Percentiles rank a stretch among this genome's conserved stretches.
Conservation (phyloP, 192 early-diverging fungal species). For the Mortierella claussenii region DNA sequence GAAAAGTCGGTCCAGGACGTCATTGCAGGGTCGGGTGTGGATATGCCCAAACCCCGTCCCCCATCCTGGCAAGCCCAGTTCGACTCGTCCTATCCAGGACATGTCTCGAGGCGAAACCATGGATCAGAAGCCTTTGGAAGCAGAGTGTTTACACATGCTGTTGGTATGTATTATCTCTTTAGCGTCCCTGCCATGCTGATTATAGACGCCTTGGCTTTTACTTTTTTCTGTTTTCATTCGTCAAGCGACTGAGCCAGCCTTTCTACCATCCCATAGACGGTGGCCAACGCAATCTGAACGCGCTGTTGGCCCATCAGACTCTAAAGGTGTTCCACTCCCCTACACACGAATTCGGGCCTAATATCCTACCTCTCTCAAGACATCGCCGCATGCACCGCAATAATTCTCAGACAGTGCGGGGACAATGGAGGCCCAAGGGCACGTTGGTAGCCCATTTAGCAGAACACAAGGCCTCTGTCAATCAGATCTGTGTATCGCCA, state of each 20-base stretch:
- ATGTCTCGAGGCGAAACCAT: neutral
- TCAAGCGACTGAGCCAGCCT: neutral
- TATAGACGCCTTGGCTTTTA: too few relatives aligned
- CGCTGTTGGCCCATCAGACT: slow-evolving; percentile 32
- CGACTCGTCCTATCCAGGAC: slow-evolving; percentile 23
- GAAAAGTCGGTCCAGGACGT: slow-evolving; percentile 32
- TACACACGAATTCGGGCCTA: slow-evolving; percentile 47
- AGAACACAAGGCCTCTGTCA: slow-evolving; percentile 87
- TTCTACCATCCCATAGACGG: slow-evolving; percentile 16
- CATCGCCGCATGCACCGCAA: slow-evolving; percentile 39
- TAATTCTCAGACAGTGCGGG: slow-evolving; percentile 38
- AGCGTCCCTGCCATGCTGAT: neutral
- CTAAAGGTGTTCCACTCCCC: slow-evolving; percentile 48
- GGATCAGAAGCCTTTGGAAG: slow-evolving; percentile 17
- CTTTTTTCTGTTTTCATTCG: neutral
- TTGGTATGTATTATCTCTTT: slow-evolving; percentile 13
- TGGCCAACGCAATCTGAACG: slow-evolving; percentile 25
- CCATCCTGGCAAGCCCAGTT: slow-evolving; percentile 39
- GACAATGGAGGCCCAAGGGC: slow-evolving; percentile 54
- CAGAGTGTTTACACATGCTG: slow-evolving; percentile 13
- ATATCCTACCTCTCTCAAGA: slow-evolving; percentile 19
- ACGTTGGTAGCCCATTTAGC: slow-evolving; percentile 81
- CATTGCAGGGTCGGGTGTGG: slow-evolving; percentile 44
- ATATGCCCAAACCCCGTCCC: slow-evolving; percentile 37
- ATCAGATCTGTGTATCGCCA: slow-evolving; percentile 72